Base-by-base conservation (phyloP, 2,329 filamentous ascomycete species). In the Cordyceps cateniannulata region DNA sequence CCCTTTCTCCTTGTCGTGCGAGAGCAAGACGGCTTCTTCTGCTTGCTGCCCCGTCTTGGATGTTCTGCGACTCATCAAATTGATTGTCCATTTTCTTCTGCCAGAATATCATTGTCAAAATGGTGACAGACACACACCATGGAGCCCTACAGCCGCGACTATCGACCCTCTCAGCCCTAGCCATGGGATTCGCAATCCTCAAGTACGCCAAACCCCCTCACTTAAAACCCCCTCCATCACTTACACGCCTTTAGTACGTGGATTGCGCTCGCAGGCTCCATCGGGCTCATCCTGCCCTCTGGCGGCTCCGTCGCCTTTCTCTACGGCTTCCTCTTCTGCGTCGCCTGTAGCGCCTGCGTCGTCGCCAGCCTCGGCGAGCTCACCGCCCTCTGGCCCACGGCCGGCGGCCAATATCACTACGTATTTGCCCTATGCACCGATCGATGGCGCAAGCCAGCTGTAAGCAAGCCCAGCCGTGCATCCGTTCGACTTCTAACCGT, bases 361-460 rank as follows among this genome's bases (percentile, higher is more conserved):
- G 73, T 72, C 0, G 72, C 75, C 0, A 78, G 75, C 27, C 66
- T 79, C 5, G 77, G 74, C 1, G 77, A 79, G 61, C 65, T 79
- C 3, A 71, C 73, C 0, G 73, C 75, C 2, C 74, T 79, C 48
- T 80, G 76, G 75, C 77, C 76, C 0, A 80, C 77, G 0, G 75
- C 77, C 0, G 77, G 76, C 8, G 77, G 77, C 0, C 77, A 79
- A 50, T 79, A 79, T 66, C 75, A 79, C 54, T 77, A 76, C 27
- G 75, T 75, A 2, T 76, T 75, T 63, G 74, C 75, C 0, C 56
- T 78, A 9, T 76, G 71, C 29, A 71, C 72, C 3, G 69, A 74
- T 0, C 66, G 64, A 20, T 78, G 76, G 75, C 75, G 69, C 54
- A 73, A 69, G 38, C 59, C 68, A 0, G 71, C 75, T 69, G 75